Evolutionary conservation across 2,329 filamentous ascomycete genomes (phyloP), one percentile per base, ranked within the genome.

Genomic region (Aspergillus amoenus): DNA sequence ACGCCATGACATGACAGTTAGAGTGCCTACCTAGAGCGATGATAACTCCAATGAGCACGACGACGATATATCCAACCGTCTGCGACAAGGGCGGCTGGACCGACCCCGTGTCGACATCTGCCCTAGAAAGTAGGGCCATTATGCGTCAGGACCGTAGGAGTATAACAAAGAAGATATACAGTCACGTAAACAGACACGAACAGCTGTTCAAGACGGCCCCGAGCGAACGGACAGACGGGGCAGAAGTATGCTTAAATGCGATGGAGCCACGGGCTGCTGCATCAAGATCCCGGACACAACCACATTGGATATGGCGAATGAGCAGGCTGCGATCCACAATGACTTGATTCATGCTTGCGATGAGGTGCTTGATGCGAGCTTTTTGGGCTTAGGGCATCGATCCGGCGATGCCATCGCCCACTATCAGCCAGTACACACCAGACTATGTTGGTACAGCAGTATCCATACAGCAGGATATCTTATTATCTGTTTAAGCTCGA

Each of bases 1-100:
- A 11, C 3, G 18, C 1, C 12, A 24, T 12, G 8, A 3, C 3
- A 44, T 3, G 9, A 13, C 21, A 11, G 9, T 18, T 18, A n/a
- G 13, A 17, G 4, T 13, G 18, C 42, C 3, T 46, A 46, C 75
- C 70, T 1, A 76, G 63, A 5, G 76, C 76, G 48, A 78, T 73
- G 15, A 76, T 66, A 4, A 77, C 58, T 4, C 76, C 76, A 17
- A 78, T 62, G 0, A 73, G 70, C 0, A 79, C 74, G 1, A 78
- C 75, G 12, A 79, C 69, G 3, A 77, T 63, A 67, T 79, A 79
- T 6, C 76, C 77, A 46, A 75, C 76, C 2, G 72, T 72, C 56
- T 74, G 72, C 1, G 73, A 69, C 5, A 76, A 62, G 9, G 72
- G 73, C 13, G 73, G 72, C 18, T 69, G 58, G 21, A 73, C 66